These are phyloP conservation scores for Phytophthora boehmeriae DNA, from an alignment of 352 stramenopile species.

Conservation along the genomic window DNA sequence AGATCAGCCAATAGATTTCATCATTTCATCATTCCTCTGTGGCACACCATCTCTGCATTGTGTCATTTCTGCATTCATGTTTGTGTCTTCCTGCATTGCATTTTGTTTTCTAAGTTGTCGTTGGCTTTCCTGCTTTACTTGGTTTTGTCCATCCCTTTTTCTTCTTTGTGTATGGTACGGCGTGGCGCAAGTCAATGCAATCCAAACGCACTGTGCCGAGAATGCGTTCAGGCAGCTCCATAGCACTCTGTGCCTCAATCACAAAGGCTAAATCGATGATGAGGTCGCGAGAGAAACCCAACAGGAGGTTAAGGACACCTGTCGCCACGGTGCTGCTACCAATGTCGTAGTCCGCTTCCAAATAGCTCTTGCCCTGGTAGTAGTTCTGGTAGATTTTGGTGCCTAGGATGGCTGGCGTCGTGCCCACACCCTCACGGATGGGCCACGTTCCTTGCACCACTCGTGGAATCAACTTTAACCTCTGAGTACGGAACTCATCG, in stretches of 20 bases:
- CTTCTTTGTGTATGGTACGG: conserved; percentile 44
- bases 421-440: conserved; percentile 86
- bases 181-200: conserved; percentile 65
- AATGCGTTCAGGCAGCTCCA: conserved; percentile 80
- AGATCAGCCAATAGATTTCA: not conserved
- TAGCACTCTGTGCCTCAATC: conserved; percentile 68
- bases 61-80: no score
- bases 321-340: conserved; percentile 74
- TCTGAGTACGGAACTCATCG: conserved; percentile 74
- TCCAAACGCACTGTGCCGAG: conserved; percentile 73
- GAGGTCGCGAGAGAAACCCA: conserved; percentile 68
- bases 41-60: not conserved
- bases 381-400: conserved; percentile 90
- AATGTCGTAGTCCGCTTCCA: conserved; percentile 86
- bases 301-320: conserved; percentile 71
- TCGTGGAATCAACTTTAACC: conserved; percentile 91
- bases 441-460: conserved; percentile 91
- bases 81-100: not conserved
- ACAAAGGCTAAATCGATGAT: conserved; percentile 87
- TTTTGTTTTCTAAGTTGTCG: no score
- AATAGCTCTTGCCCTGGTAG: conserved; percentile 64
- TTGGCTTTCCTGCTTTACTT: conserved; percentile 16
- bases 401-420: conserved; percentile 89
- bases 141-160: conserved; percentile 34
- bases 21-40: not conserved